Evolutionary conservation across 768 basidiomycete species (phyloP).

Genomic region (Boletellus ananiceps): DNA sequence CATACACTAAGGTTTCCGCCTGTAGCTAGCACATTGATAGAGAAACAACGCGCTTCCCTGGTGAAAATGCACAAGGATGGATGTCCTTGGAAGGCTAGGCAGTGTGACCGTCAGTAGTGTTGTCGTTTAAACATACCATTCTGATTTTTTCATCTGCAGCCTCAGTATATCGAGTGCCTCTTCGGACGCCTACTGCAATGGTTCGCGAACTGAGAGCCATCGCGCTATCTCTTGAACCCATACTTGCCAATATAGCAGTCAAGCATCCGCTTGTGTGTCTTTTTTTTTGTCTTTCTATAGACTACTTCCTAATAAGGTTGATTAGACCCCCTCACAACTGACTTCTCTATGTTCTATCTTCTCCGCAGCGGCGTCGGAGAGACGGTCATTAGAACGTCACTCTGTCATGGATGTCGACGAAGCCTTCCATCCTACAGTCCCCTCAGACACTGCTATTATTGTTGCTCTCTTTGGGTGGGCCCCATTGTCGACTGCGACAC

Average conservation of each 20-base stretch:
- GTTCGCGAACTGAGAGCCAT: constrained; percentile 54
- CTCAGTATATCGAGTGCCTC: constrained; percentile 70
- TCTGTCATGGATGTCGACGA: constrained; percentile 10
- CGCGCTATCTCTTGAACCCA: constrained; percentile 49
- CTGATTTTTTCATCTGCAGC: constrained; percentile 31
- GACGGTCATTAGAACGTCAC: constrained; percentile 26
- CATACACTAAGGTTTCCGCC: constrained; percentile 12
- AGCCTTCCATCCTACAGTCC: constrained; percentile 14
- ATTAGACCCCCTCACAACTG: constrained; percentile 56
- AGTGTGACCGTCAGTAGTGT: constrained; percentile 64
- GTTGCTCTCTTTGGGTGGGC: constrained; percentile 49
- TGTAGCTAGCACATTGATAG: constrained; percentile 63
- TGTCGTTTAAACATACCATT: background rate
- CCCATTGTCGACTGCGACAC: constrained; percentile 28
- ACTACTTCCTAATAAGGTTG: constrained; percentile 7
- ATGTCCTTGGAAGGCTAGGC: constrained; percentile 79
- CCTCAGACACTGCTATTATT: constrained; percentile 38
- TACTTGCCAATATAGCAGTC: constrained; percentile 51
- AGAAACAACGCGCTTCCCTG: constrained; percentile 64
- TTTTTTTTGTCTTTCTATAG: background rate
- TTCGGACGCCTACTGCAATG: constrained; percentile 61
- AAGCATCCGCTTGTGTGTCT: constrained; percentile 69
- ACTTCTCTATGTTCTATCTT: constrained; percentile 48
- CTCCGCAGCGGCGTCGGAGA: constrained; percentile 26
- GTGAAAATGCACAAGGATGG: constrained; percentile 73